These are phyloP conservation scores for Ramalina intermedia DNA, from an alignment of 495 filamentous ascomycete genomes.

Conservation along the genomic window DNA sequence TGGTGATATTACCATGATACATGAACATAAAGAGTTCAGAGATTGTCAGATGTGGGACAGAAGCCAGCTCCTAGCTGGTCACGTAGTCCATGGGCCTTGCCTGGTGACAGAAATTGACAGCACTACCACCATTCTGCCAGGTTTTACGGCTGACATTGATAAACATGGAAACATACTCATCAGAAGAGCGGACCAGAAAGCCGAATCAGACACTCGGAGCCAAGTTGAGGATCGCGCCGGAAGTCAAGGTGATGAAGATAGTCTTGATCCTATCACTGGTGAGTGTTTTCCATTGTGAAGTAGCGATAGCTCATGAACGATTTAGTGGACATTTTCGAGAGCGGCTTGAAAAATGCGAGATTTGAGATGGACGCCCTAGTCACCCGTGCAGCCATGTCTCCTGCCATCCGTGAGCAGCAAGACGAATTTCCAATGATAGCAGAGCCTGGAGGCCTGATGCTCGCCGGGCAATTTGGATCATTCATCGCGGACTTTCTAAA, in stretches of 20 bases:
- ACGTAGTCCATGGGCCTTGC: slow-evolving; percentile 29
- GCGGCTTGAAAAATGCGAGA: slow-evolving; percentile 31
- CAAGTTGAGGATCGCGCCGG: too few species aligned
- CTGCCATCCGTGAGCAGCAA: slow-evolving; percentile 37
- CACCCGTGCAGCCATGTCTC: slow-evolving; percentile 36
- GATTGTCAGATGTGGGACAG: slow-evolving; percentile 31
- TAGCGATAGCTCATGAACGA: too few species aligned
- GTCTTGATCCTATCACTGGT: slow-evolving; percentile 2
- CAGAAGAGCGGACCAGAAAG: slow-evolving; percentile 18
- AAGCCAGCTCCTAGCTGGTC: slow-evolving; percentile 24
- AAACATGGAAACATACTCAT: slow-evolving; percentile 34
- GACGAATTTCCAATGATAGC: slow-evolving; percentile 41
- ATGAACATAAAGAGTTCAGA: slow-evolving; percentile 24
- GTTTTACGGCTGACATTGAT: slow-evolving; percentile 29
- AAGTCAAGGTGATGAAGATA: too few species aligned
- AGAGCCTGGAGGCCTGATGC: slow-evolving; percentile 31
- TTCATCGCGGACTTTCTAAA: slow-evolving; percentile 35
- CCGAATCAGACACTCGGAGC: background rate
- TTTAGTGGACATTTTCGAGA: slow-evolving; percentile 25
- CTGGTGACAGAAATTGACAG: slow-evolving; percentile 37
- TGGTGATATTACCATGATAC: slow-evolving; percentile 22
- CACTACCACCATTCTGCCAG: slow-evolving; percentile 34
- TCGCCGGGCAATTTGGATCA: slow-evolving; percentile 37
- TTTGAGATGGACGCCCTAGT: slow-evolving; percentile 37
- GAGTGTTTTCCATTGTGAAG: slow-evolving; percentile 22